Base-by-base conservation (phyloP, 108 stramenopile species). In the Discostella pseudostelligera region DNA sequence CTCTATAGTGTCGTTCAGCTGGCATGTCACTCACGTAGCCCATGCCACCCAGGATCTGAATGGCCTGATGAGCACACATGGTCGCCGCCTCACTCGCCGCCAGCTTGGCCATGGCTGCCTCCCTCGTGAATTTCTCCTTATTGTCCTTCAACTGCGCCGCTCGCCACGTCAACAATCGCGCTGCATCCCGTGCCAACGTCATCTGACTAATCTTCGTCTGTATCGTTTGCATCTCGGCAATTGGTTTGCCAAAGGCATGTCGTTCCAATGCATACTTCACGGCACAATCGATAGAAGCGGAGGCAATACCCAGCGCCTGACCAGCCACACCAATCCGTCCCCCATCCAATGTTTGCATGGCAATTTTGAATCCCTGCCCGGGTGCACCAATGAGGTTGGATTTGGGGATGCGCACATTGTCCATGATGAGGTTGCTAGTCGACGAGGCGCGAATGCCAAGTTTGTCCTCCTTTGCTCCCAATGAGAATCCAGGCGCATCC, bases 11-110 rank as follows among this genome's bases (percentile, higher is more conserved):
- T 43, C 97, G 81, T 58, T 98, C 97, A 8, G 96, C 97, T 16
- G 97, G 97, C 96, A 98, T 97, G 25, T 98, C 97, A 0, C 80
- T 87, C 12, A 98, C 97, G 69, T 97, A 98, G 8, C 97, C 97
- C 93, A 94, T 94, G 8, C 93, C 95, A 8, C 96, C 96, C 39
- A 97, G 76, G 26, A 97, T 90, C 78, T 97, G 95, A 72, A 97
- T 97, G 0, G 96, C 93, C 67, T 94, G 92, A 65, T 97, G 96
- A 53, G 88, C 79, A 67, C 92, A 94, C 92, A 96, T 96, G 50
- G 97, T 98, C 8, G 97, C 96, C 4, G 96, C 94, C 78, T 98
- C 97, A 49, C 82, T 84, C 0, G 97, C 97, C 0, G 85, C 84
- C 32, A 98, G 80, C 78, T 98, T 98, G 62, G 97, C 97, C 92